Evolutionary conservation across 208 protist genomes (phyloP), one percentile per base, ranked within the genome.

Genomic region (Herpetomonas samuelpessoai): DNA sequence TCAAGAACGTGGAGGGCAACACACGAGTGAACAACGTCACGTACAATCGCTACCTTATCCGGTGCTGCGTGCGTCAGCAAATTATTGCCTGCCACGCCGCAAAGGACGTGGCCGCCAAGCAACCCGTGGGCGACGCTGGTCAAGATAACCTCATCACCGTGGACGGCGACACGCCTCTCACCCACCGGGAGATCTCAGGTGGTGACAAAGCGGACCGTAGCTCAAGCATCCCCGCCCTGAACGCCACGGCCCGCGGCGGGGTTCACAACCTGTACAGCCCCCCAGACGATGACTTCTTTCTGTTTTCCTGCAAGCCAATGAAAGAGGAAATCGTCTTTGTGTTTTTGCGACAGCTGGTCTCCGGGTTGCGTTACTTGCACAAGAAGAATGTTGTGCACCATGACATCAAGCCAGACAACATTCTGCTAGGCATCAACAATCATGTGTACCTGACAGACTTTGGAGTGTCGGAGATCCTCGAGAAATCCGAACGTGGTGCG

Each of bases 341-440:
- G 4, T 90, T 87, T 59, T 58, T 94, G n/a, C 67, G 79, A 27
- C 87, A 94, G 60, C 68, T 94, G 22, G 74, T 92, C 35, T 83
- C 71, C 46, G 84, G 82, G 10, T 64, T 92, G 50, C 76, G 76
- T 26, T 92, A 92, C 66, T 68, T 92, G 64, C 85, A 92, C 73
- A 80, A 87, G 65, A 78, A 72, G 7, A 38, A 76, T 55, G 71
- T 91, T 19, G 76, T 91, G 35, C 84, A 91, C 54, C 81, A 88
- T 68, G 84, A 91, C 68, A 88, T 91, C 66, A 91, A 91, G 45
- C 84, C 84, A 0, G 84, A 91, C 64, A 91, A 91, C 62, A 86
- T 91, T 29, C 53, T 91, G 19, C 66, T 86, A 25, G 80, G 76
- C 31, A 53, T 67, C 39, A 69, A 80, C 51, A 56, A 87, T 46